Conservation (phyloP, 2,329 filamentous ascomycete species). For the Neophaeococcomyces aloes region DNA sequence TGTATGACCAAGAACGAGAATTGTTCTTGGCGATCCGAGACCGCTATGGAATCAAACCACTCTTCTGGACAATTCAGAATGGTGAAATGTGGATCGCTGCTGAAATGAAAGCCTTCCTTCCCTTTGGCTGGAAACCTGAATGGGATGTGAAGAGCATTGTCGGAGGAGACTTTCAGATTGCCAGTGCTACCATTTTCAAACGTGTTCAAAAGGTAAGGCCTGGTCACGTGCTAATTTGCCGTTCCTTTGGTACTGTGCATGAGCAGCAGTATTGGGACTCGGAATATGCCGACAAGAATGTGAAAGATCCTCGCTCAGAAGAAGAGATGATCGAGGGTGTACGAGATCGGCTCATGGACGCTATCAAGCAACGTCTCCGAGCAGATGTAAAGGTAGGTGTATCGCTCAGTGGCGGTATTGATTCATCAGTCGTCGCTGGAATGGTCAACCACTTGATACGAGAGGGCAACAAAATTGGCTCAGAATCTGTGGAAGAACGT, state of each 20-base stretch:
- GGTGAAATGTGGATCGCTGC: conserved; percentile 39
- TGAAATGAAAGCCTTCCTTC: conserved; percentile 45
- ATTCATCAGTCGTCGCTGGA: conserved; percentile 47
- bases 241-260: conserved; percentile 29
- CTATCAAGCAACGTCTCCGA: conserved; percentile 42
- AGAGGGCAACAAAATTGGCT: conserved; percentile 39
- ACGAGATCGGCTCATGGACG: conserved; percentile 40
- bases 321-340: conserved; percentile 44
- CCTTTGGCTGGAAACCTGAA: conserved; percentile 42
- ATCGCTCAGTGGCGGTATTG: conserved; percentile 48
- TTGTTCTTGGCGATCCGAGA: conserved; percentile 42
- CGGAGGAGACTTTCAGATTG: conserved; percentile 36
- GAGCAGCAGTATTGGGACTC: conserved; percentile 44
- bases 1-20: conserved; percentile 39
- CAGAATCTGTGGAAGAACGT: conserved; percentile 29
- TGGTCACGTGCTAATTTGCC: conserved; percentile 35
- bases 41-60: conserved; percentile 45
- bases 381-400: conserved; percentile 50
- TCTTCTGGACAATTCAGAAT: conserved; percentile 40
- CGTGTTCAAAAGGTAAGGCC: conserved; percentile 38
- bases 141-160: conserved; percentile 43
- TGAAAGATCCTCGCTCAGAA: conserved; percentile 34
- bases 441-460: conserved; percentile 45
- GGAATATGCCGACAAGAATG: conserved; percentile 41
- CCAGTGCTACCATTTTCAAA: conserved; percentile 41